Evolutionary conservation across 73 alveolate genomes (phyloP), one percentile per base, ranked within the genome.

Genomic region (Durusdinium trenchii): DNA sequence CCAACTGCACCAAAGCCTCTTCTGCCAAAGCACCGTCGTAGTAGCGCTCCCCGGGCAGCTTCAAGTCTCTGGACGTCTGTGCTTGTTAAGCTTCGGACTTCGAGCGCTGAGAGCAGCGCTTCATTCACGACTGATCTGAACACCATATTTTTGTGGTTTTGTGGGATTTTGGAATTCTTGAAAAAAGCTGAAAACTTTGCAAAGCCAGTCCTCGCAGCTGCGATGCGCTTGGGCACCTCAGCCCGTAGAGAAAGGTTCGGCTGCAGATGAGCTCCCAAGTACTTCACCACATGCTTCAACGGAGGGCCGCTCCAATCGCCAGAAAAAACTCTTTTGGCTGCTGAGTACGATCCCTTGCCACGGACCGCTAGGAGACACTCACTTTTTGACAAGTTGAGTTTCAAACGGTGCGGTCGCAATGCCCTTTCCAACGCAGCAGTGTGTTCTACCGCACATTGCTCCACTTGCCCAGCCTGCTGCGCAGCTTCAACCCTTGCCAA

Each of bases 81-180:
- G 36, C 47, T 1, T 6, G 62, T 40, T 35, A 86, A 47, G 16
- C 40, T 46, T 6, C 95, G 40, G 51, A 86, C 95, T 38, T 86
- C 95, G 42, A 86, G 62, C 40, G 95, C 95, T 57, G 95, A 86
- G 38, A 60, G 64, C 23, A 86, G 26, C 12, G 95, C 52, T 46
- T 86, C 95, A 47, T 86, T 86, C 67, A 86, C 95, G 30, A 86
- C 95, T 38, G 95, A 43, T 42, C 51, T 18, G 30, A 86, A 86
- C 36, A 86, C 64, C 28, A 42, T 3, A 35, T 38, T 45, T 30
- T 86, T 86, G 1, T 40, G 51, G 7, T 28, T 7, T 47, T 36
- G 95, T 20, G 95, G 82, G 45, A 45, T 48, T 2, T 40, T 26
- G 32, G 38, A 23, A 43, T 67, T 38, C 42, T 45, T 12, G 61